Conservation (phyloP, 1,284 basidiomycete species). For the Neotropicomus parvogracilis region DNA sequence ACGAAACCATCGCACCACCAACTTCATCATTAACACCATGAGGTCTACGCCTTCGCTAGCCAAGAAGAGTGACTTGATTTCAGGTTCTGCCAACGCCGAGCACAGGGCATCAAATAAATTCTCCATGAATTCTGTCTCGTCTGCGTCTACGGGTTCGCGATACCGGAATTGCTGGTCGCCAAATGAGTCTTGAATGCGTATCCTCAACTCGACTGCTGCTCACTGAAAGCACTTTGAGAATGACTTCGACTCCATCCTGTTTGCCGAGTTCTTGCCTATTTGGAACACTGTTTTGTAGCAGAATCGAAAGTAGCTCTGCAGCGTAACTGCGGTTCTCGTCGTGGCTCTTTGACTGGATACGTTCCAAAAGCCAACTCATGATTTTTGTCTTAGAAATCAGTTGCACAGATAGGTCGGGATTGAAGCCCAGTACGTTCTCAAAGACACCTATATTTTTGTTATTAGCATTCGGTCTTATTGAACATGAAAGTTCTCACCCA, state of each 20-base stretch:
- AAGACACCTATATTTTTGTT: slow-evolving; percentile 69
- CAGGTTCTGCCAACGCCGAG: slow-evolving; percentile 70
- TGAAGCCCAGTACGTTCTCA: slow-evolving; percentile 88
- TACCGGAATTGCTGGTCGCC: slow-evolving; percentile 74
- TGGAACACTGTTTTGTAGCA: slow-evolving; percentile 70
- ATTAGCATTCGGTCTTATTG: slow-evolving; percentile 2
- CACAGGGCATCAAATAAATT: slow-evolving; percentile 91
- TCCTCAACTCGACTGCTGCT: slow-evolving; percentile 31
- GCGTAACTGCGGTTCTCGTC: slow-evolving; percentile 88
- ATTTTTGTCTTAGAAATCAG: slow-evolving; percentile 75
- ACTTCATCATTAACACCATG: slow-evolving; percentile 97
- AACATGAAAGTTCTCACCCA: slow-evolving; percentile 47
- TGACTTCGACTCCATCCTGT: slow-evolving; percentile 74
- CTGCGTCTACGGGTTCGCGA: slow-evolving; percentile 76
- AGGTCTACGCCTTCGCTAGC: slow-evolving; percentile 93
- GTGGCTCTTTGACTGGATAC: slow-evolving; percentile 70
- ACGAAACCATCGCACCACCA: slow-evolving; percentile 26
- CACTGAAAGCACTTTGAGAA: slow-evolving; percentile 81
- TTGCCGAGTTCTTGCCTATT: slow-evolving; percentile 67
- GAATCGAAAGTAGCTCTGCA: slow-evolving; percentile 84
- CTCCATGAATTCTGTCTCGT: slow-evolving; percentile 97
- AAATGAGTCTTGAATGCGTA: slow-evolving; percentile 17
- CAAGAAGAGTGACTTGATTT: slow-evolving; percentile 79
- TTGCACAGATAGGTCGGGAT: slow-evolving; percentile 66
- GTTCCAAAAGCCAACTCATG: slow-evolving; percentile 75